These are phyloP conservation scores for Fraxinus sp. DNA, from an alignment of 305 asterid genomes.

Conservation along the genomic window DNA sequence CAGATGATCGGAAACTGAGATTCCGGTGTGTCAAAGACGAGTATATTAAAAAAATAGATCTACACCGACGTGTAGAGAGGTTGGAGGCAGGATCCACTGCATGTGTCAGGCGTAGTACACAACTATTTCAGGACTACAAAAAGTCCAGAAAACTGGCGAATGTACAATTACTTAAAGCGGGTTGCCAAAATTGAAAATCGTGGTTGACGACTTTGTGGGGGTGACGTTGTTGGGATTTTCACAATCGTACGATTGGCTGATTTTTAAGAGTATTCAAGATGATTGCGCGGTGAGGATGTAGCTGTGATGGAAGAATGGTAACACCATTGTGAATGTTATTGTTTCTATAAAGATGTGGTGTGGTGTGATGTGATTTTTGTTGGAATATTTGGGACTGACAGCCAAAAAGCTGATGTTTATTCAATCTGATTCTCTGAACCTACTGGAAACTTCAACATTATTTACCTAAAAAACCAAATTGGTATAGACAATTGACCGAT, in stretches of 20 bases:
- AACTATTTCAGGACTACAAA: background rate
- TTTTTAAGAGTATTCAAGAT: background rate
- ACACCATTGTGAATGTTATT: background rate
- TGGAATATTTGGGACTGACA: background rate
- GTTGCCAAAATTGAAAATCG: background rate
- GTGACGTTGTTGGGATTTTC: background rate
- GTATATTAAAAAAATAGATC: background rate
- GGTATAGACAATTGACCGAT: background rate
- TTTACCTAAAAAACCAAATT: background rate
- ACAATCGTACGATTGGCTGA: background rate
- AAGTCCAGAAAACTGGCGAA: background rate
- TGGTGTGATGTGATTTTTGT: background rate
- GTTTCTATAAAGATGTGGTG: background rate
- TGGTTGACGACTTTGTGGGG: background rate
- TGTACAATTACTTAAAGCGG: background rate
- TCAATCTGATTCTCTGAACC: background rate
- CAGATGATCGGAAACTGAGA: background rate
- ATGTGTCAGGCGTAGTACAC: background rate
- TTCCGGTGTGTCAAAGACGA: background rate
- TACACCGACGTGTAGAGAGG: background rate
- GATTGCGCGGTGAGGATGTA: background rate
- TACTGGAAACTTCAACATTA: background rate
- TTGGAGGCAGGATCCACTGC: slow-evolving; percentile 11
- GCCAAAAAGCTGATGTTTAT: background rate
- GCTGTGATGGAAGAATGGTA: background rate